Evolutionary conservation across 2,329 filamentous ascomycete genomes (phyloP), one percentile per base, ranked within the genome.

Genomic region (Penicillium expansum): DNA sequence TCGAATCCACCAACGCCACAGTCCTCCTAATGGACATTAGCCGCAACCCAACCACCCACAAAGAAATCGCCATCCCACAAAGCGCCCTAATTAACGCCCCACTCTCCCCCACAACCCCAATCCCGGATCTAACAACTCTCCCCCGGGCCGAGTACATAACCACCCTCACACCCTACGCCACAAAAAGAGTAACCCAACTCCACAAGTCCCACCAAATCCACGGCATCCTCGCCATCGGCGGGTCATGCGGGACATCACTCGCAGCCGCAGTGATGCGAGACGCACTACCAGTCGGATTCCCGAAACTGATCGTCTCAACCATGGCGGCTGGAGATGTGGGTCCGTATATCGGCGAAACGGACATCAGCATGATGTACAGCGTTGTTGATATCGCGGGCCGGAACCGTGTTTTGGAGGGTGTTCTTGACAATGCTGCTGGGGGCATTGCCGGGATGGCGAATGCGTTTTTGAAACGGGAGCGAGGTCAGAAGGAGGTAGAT

Each of bases 261-360:
- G n/a, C n/a, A n/a, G n/a, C n/a, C n/a, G 74, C 80, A 0, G 79
- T 85, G 0, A 89, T 90, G 86, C 77, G 84, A 14, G 73, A 80
- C 2, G 80, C 78, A 0, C 68, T 87, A 0, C 86, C 87, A 0
- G 77, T 90, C 13, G 86, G 86, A 0, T 82, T 90, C 49, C 87
- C 88, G 0, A 90, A 90, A 65, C 62, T 90, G 43, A 86, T 90
- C 51, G 83, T 90, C 2, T 87, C 84, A 22, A 90, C 88, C 0
- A 83, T 90, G 63, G 86, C 86, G 0, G 86, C 83, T 32, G 86
- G n/a, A n/a, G 87, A 90, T 60, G 84, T 85, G 1, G 80, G 80
- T 0, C 81, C 82, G 0, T 82, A 88, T n/a, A 77, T 90, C 1
- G 86, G 83, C 39, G 86, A 89, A 69, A 83, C 82, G 0, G 88